A percentile compares a stretch with the other conserved stretches of the same genome.
Evolutionary conservation across 192 early-diverging fungal genomes (phyloP).

Genomic region (Spizellomyces punctatus): DNA sequence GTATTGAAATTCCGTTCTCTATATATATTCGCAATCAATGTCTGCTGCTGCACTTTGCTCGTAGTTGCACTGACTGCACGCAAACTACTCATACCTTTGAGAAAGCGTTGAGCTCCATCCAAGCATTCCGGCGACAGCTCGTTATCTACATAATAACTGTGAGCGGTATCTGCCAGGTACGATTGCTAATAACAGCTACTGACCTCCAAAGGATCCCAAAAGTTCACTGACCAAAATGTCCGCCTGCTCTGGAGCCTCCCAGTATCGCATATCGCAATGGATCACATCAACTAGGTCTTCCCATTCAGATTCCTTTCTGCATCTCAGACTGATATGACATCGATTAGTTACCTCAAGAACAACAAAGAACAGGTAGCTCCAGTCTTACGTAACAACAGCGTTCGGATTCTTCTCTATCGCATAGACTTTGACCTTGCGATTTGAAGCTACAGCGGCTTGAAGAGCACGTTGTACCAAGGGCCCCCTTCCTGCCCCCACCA

Average conservation of each 20-base stretch:
- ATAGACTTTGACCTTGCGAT: constrained; percentile 67
- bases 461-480: constrained; percentile 89
- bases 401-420: constrained; percentile 98
- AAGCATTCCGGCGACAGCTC: constrained; percentile 99
- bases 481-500: constrained; percentile 94
- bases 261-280: constrained; percentile 89
- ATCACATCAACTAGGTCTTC: constrained; percentile 78
- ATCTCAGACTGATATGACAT: constrained; percentile 60
- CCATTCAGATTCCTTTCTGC: constrained; percentile 77
- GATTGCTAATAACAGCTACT: neutral
- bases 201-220: constrained; percentile 89
- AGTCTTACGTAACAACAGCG: constrained; percentile 73
- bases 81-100: constrained; percentile 52
- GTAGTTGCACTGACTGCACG: no score
- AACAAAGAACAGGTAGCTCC: neutral
- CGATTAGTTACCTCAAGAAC: neutral
- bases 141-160: constrained; percentile 68
- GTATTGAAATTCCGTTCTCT: constrained; percentile 88
- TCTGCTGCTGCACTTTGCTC: no score
- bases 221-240: constrained; percentile 97
- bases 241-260: constrained; percentile 68
- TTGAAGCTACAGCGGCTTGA: constrained; percentile 68
- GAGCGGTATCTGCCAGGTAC: no score
- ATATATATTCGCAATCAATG: constrained; percentile 2
- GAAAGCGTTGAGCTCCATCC: constrained; percentile 82